Conservation (phyloP, 2,329 filamentous ascomycete genomes). For the Colletotrichum sp. region DNA sequence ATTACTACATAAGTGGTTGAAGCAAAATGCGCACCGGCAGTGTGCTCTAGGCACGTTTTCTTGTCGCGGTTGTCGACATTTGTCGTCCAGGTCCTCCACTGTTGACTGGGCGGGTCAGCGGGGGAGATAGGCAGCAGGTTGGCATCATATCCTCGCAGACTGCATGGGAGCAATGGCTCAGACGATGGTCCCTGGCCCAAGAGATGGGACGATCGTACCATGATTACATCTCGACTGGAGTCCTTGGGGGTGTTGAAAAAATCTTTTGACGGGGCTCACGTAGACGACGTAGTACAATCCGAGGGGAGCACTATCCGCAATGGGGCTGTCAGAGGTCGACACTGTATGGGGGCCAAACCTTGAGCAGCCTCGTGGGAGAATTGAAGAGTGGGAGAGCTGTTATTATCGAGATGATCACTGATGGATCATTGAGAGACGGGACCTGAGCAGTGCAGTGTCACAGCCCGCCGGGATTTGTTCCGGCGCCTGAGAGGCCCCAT, state of each 20-base stretch:
- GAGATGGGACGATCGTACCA: conserved; percentile 12
- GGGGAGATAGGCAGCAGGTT: not conserved
- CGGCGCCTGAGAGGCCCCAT: not conserved
- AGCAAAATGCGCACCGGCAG: not conserved
- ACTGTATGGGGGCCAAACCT: not conserved
- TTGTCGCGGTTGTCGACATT: not conserved
- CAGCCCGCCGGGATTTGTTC: conserved; percentile 6
- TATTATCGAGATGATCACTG: not conserved
- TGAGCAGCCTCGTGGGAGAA: not conserved
- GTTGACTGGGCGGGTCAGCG: not conserved
- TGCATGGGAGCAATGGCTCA: not conserved
- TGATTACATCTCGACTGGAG: conserved; percentile 5
- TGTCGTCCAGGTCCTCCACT: not conserved
- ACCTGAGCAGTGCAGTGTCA: not conserved
- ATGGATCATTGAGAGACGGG: not conserved
- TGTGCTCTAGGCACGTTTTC: not conserved
- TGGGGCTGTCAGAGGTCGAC: not conserved
- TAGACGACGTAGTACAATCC: not conserved
- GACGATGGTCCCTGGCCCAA: not conserved
- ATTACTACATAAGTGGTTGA: not conserved
- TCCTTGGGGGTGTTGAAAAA: not conserved
- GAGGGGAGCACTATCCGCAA: not conserved
- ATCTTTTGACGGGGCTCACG: not conserved
- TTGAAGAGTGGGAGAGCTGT: not conserved
- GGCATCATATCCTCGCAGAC: not conserved